Evolutionary conservation across 2,329 filamentous ascomycete genomes (phyloP), one percentile per base, ranked within the genome.

Genomic region (Aspergillus sp.): DNA sequence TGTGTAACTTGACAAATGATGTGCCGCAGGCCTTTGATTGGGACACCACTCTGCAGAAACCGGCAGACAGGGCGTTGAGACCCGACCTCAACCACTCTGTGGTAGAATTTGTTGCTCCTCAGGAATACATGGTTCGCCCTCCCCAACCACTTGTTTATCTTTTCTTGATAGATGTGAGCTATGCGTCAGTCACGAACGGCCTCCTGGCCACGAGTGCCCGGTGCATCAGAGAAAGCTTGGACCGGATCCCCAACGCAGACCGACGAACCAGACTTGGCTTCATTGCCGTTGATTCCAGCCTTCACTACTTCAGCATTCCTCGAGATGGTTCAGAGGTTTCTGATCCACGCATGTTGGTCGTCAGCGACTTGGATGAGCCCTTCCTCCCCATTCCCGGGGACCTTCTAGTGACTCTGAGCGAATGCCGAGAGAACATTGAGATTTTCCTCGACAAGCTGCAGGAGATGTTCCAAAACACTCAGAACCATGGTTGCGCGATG

Each of bases 11-110:
- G 64, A 97, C 93, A 66, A 99, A 99, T 73, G 95, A 99, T 68
- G 93, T 98, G 40, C 95, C 95, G n/a, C 95, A 99, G 77, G 93
- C 93, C 39, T 99, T 99, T 66, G 95, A 99, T 74, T 99, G 95
- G 95, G 95, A 99, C 76, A 88, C 91, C 34, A 89, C 91, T 45
- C 83, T 92, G 54, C 93, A 98, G 76, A 93, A 96, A 80, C 89
- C 87, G 52, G 88, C 96, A 51, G 93, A 99, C 73, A 83, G 95
- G 71, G 96, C 95, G 89, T 88, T 96, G 74, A 84, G 95, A 67
- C 85, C 91, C 40, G 95, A 99, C 73, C 82, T 99, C 60, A 99
- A 99, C 78, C 89, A 97, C 72, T 85, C 92, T n/a, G 92, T 98
- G 37, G 93, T 96, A 60, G 95, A 99, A 72, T 99, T 97, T 71